phyloP scores from a whole-genome alignment of 768 basidiomycete genomes.

The Psilocybe sp. region DNA sequence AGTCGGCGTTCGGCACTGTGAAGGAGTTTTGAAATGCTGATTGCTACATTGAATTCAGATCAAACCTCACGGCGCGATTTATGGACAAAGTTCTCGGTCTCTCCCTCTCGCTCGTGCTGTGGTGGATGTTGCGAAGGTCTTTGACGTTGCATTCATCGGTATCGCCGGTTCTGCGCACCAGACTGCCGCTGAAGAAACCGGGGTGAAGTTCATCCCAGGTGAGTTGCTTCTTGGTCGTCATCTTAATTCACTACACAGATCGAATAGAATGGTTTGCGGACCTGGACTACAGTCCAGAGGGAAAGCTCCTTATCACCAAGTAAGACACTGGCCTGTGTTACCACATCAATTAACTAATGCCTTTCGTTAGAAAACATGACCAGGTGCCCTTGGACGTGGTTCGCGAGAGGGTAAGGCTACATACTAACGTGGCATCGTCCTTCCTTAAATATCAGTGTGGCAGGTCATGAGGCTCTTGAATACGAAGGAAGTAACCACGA shows the following conservation, averaged over 20 bases:
- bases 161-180: slow-evolving; percentile 66
- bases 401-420: slow-evolving; percentile 35
- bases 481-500: slow-evolving; percentile 46
- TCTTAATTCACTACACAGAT: not conserved
- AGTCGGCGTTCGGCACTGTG: slow-evolving; percentile 5
- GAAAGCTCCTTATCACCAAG: slow-evolving; percentile 62
- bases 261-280: slow-evolving; percentile 64
- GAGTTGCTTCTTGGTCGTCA: not conserved
- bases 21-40: not conserved
- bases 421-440: not conserved
- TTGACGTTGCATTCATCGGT: slow-evolving; percentile 58
- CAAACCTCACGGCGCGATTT: slow-evolving; percentile 62
- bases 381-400: slow-evolving; percentile 42
- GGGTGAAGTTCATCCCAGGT: slow-evolving; percentile 64
- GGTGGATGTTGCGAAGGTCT: slow-evolving; percentile 52
- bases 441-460: not conserved
- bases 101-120: slow-evolving; percentile 53
- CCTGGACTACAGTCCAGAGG: slow-evolving; percentile 54
- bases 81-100: slow-evolving; percentile 56
- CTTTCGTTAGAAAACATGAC: slow-evolving; percentile 41
- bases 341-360: not conserved
- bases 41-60: slow-evolving; percentile 30
- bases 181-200: slow-evolving; percentile 47
- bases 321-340: slow-evolving; percentile 15
- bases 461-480: slow-evolving; percentile 45